Conservation (phyloP, 768 basidiomycete genomes). For the Agaricus subrufescens region DNA sequence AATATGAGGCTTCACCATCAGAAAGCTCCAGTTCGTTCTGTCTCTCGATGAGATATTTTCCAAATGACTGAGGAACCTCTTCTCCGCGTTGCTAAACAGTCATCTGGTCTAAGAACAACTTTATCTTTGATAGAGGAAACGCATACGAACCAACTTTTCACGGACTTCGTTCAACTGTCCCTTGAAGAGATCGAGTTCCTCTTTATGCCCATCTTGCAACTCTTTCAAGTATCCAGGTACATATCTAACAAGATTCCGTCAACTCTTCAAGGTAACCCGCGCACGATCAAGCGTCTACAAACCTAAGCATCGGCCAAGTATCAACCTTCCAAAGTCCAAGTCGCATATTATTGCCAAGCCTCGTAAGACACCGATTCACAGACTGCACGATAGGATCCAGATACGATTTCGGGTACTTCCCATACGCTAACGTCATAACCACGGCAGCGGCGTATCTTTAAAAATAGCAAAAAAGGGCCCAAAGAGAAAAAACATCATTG, state of each 20-base stretch:
- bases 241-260: conserved; percentile 25
- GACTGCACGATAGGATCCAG: conserved; percentile 43
- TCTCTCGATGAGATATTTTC: conserved; percentile 52
- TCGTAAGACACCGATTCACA: conserved; percentile 40
- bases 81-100: conserved; percentile 25
- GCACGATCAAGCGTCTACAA: conserved; percentile 1
- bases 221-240: conserved; percentile 61
- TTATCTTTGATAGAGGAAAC: background rate
- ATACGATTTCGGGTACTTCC: conserved; percentile 34
- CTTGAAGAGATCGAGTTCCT: conserved; percentile 53
- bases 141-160: conserved; percentile 33
- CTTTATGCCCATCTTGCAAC: conserved; percentile 48
- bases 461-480: background rate
- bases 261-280: background rate
- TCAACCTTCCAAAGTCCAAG: conserved; percentile 46
- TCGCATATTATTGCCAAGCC: conserved; percentile 39
- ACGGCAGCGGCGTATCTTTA: conserved; percentile 44
- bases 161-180: conserved; percentile 44
- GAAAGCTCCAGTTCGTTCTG: conserved; percentile 50
- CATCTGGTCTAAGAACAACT: too few species aligned
- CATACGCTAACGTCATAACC: conserved; percentile 48
- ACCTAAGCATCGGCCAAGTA: conserved; percentile 37
- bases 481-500: background rate
- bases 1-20: conserved; percentile 55
- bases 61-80: conserved; percentile 44